Base-by-base conservation (phyloP, 306 rosid species). In the Quercus parvula region DNA sequence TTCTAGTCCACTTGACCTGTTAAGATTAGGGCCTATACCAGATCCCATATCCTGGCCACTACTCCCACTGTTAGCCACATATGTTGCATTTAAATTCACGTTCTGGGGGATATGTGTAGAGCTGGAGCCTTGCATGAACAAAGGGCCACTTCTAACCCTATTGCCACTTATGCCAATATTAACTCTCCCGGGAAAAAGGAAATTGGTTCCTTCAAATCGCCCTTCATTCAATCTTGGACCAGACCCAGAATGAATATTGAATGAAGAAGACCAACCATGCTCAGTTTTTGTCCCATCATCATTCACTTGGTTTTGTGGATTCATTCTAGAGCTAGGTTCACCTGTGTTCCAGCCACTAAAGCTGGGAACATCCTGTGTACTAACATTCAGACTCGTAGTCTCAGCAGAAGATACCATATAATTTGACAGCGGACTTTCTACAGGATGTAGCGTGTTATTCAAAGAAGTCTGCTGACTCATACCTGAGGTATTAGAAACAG, bases 41-140 rank as follows among this genome's bases (percentile, higher is more conserved):
- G 85, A 78, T 77, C 81, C 92, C 71, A 81, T 84, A 22, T 82
- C 87, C 75, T 80, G 89, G 82, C 85, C 91, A 64, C 77, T 81
- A 73, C 85, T 78, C 82, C 82, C 52, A 72, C 84, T 28, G 66
- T 71, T 77, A 3, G 77, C 85, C 77, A 78, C 63, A 70, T 78
- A 84, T 58, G 79, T 91, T 78, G 86, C 77, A 81, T 84, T 85
- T 51, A 84, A 79, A 86, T 78, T 77, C 70, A 61, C 82, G 80
- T 75, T 81, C 52, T 84, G 94, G 59, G 70, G 72, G 59, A 81
- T 35, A 78, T 75, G 84, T 68, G 27, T 86, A 30, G 92, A 84
- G 86, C 94, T 86, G 62, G 97, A 91, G 78, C 91, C 97, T 77
- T 83, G 91, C 57, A 85, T 83, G 85, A 87, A 86, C 55, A 88